A percentile compares a stretch with the other conserved stretches of the same genome.
Conservation (phyloP, 176 grass and related monocot genomes). For the Metroxylon sagu region DNA sequence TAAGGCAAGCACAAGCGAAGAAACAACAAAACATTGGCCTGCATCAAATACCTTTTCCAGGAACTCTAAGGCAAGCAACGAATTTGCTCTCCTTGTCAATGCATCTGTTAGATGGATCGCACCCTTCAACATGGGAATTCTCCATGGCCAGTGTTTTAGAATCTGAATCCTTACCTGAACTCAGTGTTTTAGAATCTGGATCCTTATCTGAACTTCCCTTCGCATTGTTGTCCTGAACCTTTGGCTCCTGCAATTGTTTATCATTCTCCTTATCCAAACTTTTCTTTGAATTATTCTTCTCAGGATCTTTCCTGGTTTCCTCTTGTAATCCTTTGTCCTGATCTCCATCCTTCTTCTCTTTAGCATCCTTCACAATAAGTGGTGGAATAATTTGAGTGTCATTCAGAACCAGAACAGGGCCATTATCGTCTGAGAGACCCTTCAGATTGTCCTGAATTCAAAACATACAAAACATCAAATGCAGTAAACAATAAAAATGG, state of each 20-base stretch:
- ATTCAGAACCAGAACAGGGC: conserved; percentile 1
- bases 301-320: conserved; percentile 17
- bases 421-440: conserved; percentile 5
- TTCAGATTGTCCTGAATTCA: conserved; percentile 24
- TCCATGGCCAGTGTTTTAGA: neutral
- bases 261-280: conserved; percentile 20
- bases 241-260: conserved; percentile 11
- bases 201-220: conserved; percentile 12
- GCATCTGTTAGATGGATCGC: conserved; percentile 70
- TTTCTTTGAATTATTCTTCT: conserved; percentile 27
- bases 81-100: conserved; percentile 55
- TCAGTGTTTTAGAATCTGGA: conserved; percentile 1
- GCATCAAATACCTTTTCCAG: conserved; percentile 58
- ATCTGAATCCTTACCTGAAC: conserved; percentile 6
- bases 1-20: conserved; percentile 3
- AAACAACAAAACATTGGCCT: conserved; percentile 8
- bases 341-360: conserved; percentile 6
- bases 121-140: conserved; percentile 39
- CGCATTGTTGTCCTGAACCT: conserved; percentile 5
- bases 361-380: conserved; percentile 11
- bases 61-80: conserved; percentile 76
- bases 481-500: no score
- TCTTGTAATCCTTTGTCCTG: conserved; percentile 3
- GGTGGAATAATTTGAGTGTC: conserved; percentile 13
- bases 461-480: neutral